Base-by-base conservation (phyloP, 2,329 filamentous ascomycete species). In the Emergomyces africanus region DNA sequence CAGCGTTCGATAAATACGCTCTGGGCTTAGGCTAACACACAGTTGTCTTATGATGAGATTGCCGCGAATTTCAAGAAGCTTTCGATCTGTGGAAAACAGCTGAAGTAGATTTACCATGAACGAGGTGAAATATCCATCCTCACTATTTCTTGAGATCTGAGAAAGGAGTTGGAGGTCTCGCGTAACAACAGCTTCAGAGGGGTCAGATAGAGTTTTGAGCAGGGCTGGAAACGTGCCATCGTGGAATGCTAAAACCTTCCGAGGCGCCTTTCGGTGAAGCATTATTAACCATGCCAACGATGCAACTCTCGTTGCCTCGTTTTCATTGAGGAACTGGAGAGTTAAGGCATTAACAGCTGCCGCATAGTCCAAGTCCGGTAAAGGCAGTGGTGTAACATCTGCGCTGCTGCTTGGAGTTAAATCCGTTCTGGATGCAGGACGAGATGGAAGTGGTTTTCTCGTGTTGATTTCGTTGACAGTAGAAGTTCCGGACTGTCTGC, bases 91-190 rank as follows among this genome's bases (percentile, higher is more conserved):
- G 48, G 90, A 95, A 70, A 99, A 99, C 0, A 99, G 81, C 70
- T 96, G 94, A 49, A 99, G 78, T 10, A 99, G 78, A 69, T 95
- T 95, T 61, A 96, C 88, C 94, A 99, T 99, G 71, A 99, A 99
- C 28, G 92, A 95, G 1, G 89, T 87, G 70, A 99, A 99, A 73
- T 97, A 97, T 64, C 91, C 90, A 69, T 99, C 94, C 67, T 97
- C 94, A 69, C 90, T 97, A 66, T 96, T 95, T 64, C 88, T 85
- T 2, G 92, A 97, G 58, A 99, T 97, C 66, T 99, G 94, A 0
- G 92, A 97, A 2, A 99, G 80, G 18, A 99, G 79, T 63, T 97
- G 89, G 35, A 99, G 76, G 71, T 99, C 94, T 66, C 94, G 89
- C 4, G 90, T 97, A 1, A 99, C 95, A 6, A 99, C 94, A 20